These are phyloP conservation scores for Babesia bigemina DNA, from an alignment of 169 alveolate genomes.

Conservation along the genomic window DNA sequence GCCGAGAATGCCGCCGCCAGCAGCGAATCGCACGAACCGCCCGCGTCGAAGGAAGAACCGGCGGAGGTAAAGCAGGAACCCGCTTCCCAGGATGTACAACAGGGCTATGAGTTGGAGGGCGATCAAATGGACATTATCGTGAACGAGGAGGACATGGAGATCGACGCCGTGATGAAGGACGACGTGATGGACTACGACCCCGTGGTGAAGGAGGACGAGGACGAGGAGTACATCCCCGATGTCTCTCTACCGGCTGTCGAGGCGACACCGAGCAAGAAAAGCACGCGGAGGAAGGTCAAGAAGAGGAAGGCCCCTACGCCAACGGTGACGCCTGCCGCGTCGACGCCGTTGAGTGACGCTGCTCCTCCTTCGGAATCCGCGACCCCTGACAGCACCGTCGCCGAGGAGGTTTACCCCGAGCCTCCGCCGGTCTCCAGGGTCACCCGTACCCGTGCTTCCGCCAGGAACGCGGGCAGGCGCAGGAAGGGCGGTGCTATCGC, in stretches of 20 bases:
- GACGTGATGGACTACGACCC: slow-evolving; percentile 19
- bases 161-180: slow-evolving; percentile 11
- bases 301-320: slow-evolving; percentile 3
- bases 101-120: neutral
- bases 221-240: slow-evolving; percentile 22
- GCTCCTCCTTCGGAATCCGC: neutral
- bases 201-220: slow-evolving; percentile 6
- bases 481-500: neutral
- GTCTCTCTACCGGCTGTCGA: neutral
- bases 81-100: no score
- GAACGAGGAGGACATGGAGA: slow-evolving; percentile 10
- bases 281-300: neutral
- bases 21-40: no score
- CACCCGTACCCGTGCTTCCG: slow-evolving; percentile 7
- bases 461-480: slow-evolving; percentile 4
- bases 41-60: no score
- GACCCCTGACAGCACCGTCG: slow-evolving; percentile 11
- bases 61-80: no score
- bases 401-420: slow-evolving; percentile 19
- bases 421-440: slow-evolving; percentile 10
- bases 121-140: neutral
- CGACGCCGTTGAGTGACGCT: slow-evolving; percentile 13
- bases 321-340: neutral
- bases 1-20: no score
- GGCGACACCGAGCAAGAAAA: neutral